Evolutionary conservation across 2,329 filamentous ascomycete species (phyloP).

Genomic region (Verruconis gallopava): DNA sequence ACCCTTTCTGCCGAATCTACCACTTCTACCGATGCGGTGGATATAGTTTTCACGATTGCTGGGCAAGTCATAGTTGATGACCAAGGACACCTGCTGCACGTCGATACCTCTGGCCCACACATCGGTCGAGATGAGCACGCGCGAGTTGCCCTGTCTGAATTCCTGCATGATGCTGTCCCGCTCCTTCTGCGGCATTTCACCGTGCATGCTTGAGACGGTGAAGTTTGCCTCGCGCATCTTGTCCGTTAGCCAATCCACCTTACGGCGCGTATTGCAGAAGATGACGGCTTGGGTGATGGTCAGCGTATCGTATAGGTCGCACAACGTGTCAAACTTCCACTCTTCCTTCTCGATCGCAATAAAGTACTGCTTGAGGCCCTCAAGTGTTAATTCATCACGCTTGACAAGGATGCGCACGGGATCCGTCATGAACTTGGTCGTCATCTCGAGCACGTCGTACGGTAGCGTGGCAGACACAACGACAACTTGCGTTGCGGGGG

Average conservation of each 20-base stretch:
- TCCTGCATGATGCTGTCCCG: slow-evolving; percentile 99
- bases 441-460: slow-evolving; percentile 98
- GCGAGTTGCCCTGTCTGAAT: slow-evolving; percentile 90
- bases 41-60: slow-evolving; percentile 99
- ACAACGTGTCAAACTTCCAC: slow-evolving; percentile 98
- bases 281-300: slow-evolving; percentile 99
- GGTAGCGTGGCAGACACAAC: slow-evolving; percentile 93
- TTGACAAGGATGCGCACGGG: slow-evolving; percentile 94
- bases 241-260: slow-evolving; percentile 98
- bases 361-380: slow-evolving; percentile 97
- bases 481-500: slow-evolving; percentile 94
- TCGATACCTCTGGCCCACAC: slow-evolving; percentile 98
- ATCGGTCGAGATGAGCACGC: slow-evolving; percentile 93
- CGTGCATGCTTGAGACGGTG: slow-evolving; percentile 97
- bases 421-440: slow-evolving; percentile 99
- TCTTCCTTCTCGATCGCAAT: slow-evolving; percentile 99
- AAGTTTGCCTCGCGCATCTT: slow-evolving; percentile 99
- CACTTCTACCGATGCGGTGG: slow-evolving; percentile 91
- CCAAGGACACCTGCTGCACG: slow-evolving; percentile 92
- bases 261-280: slow-evolving; percentile 97
- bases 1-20: slow-evolving; percentile 93
- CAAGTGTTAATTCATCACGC: slow-evolving; percentile 94
- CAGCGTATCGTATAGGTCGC: slow-evolving; percentile 95
- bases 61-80: slow-evolving; percentile 98
- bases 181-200: slow-evolving; percentile 97